Conservation (phyloP, 139 green algal species). For the Chlamydomonas sp. region DNA sequence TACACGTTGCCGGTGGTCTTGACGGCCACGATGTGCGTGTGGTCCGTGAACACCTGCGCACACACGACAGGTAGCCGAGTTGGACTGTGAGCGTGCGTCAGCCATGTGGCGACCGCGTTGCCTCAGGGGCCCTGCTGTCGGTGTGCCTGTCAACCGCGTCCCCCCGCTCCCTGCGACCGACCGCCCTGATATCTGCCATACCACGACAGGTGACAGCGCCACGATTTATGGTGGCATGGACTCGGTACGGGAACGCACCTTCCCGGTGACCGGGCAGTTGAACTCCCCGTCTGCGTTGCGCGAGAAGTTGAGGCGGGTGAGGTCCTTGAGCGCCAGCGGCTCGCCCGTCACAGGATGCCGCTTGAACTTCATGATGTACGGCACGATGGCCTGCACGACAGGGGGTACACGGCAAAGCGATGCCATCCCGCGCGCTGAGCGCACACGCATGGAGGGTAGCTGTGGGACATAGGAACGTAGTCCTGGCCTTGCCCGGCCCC, state of each 20-base stretch:
- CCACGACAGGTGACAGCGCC: too few relatives aligned
- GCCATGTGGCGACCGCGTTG: too few relatives aligned
- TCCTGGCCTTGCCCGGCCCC: too few relatives aligned
- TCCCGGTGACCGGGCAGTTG: constrained; percentile 92
- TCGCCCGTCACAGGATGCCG: constrained; percentile 85
- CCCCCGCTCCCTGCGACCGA: too few relatives aligned
- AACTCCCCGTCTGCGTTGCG: constrained; percentile 92
- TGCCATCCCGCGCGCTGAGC: too few relatives aligned
- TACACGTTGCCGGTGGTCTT: constrained; percentile 87
- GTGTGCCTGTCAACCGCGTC: too few relatives aligned
- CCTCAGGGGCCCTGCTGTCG: too few relatives aligned
- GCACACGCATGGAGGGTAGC: too few relatives aligned
- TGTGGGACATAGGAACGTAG: too few relatives aligned
- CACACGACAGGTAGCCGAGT: background rate
- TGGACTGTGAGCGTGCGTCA: background rate
- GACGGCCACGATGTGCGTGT: constrained; percentile 97
- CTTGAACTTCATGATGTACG: constrained; percentile 89
- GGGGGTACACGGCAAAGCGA: too few relatives aligned
- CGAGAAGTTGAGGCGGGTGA: constrained; percentile 92
- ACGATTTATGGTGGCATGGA: too few relatives aligned
- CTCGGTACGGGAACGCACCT: constrained; percentile 44
- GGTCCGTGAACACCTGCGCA: constrained; percentile 89
- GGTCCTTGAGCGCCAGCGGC: constrained; percentile 85
- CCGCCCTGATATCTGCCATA: too few relatives aligned
- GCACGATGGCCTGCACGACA: constrained; percentile 72